A percentile compares a stretch with the other conserved stretches of the same genome.
phyloP scores from a whole-genome alignment of 1,284 basidiomycete species.

The Tylopilus sp. region DNA sequence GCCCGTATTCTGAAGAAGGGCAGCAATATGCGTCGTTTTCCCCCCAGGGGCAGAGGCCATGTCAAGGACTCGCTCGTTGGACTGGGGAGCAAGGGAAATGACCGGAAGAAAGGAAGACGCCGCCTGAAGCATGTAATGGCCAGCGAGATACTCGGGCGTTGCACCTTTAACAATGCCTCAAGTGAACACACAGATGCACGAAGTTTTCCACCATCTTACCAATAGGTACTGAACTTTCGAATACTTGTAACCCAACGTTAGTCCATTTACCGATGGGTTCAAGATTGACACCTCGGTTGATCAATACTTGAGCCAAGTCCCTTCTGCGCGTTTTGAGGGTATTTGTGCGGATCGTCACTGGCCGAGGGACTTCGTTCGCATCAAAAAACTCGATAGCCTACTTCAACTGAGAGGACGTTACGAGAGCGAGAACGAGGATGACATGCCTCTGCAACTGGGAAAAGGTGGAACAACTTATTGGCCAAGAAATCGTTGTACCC shows the following conservation, averaged over 20 bases:
- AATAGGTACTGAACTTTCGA: constrained; percentile 93
- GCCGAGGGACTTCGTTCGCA: constrained; percentile 92
- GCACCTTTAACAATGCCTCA: constrained; percentile 49
- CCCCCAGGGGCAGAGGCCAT: constrained; percentile 99
- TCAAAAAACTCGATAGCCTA: constrained; percentile 98
- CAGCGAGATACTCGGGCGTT: constrained; percentile 97
- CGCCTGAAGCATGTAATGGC: constrained; percentile 99
- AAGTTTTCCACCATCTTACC: constrained; percentile 40
- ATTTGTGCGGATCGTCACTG: constrained; percentile 97
- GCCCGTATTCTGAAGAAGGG: constrained; percentile 96
- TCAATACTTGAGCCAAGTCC: constrained; percentile 90
- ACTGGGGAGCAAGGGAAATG: constrained; percentile 90
- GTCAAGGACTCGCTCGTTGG: constrained; percentile 91
- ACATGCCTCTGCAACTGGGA: constrained; percentile 84
- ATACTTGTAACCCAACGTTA: constrained; percentile 96
- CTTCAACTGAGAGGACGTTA: constrained; percentile 5
- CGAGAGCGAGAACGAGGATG: constrained; percentile 1
- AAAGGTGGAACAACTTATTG: constrained; percentile 92
- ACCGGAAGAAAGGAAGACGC: constrained; percentile 99
- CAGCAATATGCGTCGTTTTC: constrained; percentile 95
- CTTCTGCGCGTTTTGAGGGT: constrained; percentile 90
- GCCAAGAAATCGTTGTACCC: constrained; percentile 96
- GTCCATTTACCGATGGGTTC: constrained; percentile 99
- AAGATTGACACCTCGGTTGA: constrained; percentile 94
- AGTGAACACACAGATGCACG: neutral